Percentiles rank a stretch among this genome's conserved stretches.
These are phyloP conservation scores for Leccinum longicurvipes DNA, from an alignment of 768 basidiomycete species.

Conservation along the genomic window DNA sequence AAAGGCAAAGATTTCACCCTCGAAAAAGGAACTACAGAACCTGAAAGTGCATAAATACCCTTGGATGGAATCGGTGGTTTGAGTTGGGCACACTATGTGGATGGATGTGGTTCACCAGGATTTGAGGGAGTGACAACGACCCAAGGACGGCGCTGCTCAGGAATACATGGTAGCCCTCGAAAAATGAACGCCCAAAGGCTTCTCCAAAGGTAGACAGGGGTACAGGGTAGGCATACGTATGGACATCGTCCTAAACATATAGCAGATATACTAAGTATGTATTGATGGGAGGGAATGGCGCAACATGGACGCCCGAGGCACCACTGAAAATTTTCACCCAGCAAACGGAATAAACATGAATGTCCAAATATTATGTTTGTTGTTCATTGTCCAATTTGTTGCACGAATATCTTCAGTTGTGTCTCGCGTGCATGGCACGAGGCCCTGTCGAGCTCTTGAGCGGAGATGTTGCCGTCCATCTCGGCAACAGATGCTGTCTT, in stretches of 20 bases:
- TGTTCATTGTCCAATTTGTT: background rate
- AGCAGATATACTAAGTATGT: no score
- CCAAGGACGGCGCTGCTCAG: constrained; percentile 39
- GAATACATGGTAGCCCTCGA: no score
- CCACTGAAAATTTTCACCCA: background rate
- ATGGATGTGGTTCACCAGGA: constrained; percentile 33
- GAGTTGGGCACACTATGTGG: constrained; percentile 21
- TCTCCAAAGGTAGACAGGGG: no score
- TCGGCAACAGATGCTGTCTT: no score
- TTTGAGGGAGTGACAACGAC: constrained; percentile 43
- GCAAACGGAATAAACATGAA: background rate
- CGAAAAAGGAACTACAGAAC: background rate
- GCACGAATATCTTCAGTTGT: background rate
- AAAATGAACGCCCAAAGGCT: no score
- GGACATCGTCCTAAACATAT: no score
- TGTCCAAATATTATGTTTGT: background rate
- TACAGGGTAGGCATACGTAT: no score
- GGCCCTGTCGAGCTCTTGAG: no score
- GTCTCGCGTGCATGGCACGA: background rate
- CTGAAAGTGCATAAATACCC: background rate
- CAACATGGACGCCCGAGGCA: background rate
- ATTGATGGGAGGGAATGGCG: no score
- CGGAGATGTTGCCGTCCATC: no score
- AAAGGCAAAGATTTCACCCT: background rate
- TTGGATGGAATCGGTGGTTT: background rate